phyloP scores from a whole-genome alignment of 2,329 filamentous ascomycete genomes.

The Didymella keratinophila region DNA sequence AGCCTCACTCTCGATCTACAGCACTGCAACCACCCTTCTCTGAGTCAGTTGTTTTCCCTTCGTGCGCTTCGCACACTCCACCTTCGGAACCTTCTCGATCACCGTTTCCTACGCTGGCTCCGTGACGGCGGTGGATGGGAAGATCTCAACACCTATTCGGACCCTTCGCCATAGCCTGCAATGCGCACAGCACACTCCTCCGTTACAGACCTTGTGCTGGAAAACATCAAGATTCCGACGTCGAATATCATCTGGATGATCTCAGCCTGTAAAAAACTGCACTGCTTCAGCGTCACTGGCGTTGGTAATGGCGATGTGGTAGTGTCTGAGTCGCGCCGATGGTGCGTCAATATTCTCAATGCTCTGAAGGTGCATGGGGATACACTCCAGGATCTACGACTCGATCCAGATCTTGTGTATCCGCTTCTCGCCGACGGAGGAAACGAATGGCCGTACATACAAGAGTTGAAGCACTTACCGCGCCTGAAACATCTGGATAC shows the following conservation, averaged over 20 bases:
- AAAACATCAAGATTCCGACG: not conserved
- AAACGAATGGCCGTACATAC: not conserved
- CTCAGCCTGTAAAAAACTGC: not conserved
- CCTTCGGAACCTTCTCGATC: not conserved
- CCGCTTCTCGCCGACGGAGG: not conserved
- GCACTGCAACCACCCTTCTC: not conserved
- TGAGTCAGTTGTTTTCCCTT: not conserved
- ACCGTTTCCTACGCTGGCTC: not conserved
- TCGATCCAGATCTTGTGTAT: not conserved
- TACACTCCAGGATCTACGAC: not conserved
- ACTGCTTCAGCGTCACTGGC: not conserved
- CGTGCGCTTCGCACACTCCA: not conserved
- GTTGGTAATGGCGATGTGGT: not conserved
- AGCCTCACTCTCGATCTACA: not conserved
- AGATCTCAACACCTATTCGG: not conserved
- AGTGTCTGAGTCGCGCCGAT: not conserved
- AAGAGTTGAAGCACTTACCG: not conserved
- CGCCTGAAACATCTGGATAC: not conserved
- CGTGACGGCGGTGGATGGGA: not conserved
- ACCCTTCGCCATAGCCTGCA: not conserved
- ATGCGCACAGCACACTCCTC: not conserved
- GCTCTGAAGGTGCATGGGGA: not conserved
- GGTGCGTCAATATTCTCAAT: not conserved
- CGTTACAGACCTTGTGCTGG: not conserved
- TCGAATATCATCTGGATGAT: not conserved